Base-by-base conservation (phyloP, 192 early-diverging fungal genomes). In the Diversispora eburnea region DNA sequence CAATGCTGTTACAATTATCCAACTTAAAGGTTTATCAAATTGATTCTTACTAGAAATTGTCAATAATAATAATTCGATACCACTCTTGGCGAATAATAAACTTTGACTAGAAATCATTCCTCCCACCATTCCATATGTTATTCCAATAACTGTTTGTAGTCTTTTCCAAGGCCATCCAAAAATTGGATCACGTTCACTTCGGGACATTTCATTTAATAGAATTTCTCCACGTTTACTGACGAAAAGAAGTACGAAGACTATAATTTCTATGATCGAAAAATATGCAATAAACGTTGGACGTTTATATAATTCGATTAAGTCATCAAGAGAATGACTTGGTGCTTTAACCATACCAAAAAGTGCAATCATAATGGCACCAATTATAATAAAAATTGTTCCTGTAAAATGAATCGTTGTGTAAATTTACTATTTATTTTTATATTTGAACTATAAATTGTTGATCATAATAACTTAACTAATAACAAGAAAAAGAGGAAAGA, bases 321-420 rank as follows among this genome's bases (percentile, higher is more conserved):
- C 85, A 47, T 85, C 82, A 39, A 93, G 84, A 25, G 84, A 86
- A 59, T 91, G 86, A 54, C 80, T 84, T 6, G 90, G 89, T 77
- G 90, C 89, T n/a, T 87, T 86, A 41, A 93, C 87, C 3, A 90
- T 87, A 41, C 91, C 91, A 83, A 93, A 93, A 20, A 86, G 65
- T 22, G 87, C 89, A 54, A 93, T 86, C 47, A 88, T 79, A 46
- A 86, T 74, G 42, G 89, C 86, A 12, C 91, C 91, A 58, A 88
- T 58, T 3, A 88, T 67, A 65, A 91, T 90, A 33, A 91, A 70
- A 60, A 88, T 51, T 5, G 91, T 93, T 45, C 90, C 91, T 80
- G 85, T 67, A 41, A 49, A 13, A 75, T 25, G 65, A 56, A 43
- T 12, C 25, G 25, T 33, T 33, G 2, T 33, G 25, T 0, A 33